These are phyloP conservation scores for Cryoendolithus antarcticus DNA, from an alignment of 2,329 filamentous ascomycete genomes.

Conservation along the genomic window DNA sequence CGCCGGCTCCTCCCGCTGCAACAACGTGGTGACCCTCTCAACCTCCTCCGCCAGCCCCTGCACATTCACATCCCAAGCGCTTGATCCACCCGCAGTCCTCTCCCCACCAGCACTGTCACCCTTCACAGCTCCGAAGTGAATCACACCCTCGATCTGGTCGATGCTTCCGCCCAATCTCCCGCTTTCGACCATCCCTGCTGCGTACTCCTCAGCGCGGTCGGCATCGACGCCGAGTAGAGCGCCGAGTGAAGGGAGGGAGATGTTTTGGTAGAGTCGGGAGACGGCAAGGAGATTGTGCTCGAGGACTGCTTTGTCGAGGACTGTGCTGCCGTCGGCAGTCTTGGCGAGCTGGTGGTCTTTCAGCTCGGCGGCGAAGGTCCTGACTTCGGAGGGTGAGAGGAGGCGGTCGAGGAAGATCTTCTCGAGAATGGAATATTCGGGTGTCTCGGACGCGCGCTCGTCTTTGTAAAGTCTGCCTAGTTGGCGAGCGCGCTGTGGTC, in stretches of 20 bases:
- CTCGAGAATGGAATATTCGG: constrained; percentile 80
- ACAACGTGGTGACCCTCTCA: constrained; percentile 68
- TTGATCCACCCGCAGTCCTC: constrained; percentile 50
- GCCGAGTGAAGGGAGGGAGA: constrained; percentile 55
- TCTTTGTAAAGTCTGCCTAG: constrained; percentile 87
- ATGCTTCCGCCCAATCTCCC: constrained; percentile 77
- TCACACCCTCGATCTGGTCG: constrained; percentile 80
- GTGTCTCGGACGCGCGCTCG: constrained; percentile 61
- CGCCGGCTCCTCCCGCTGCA: constrained; percentile 66
- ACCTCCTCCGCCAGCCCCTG: constrained; percentile 79
- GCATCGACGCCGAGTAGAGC: constrained; percentile 64
- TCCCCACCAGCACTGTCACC: constrained; percentile 4
- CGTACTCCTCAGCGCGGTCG: constrained; percentile 79
- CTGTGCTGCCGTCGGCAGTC: constrained; percentile 82
- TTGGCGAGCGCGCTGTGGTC: constrained; percentile 66
- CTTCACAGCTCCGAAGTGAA: constrained; percentile 69
- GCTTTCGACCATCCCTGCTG: constrained; percentile 92
- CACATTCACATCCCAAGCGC: constrained; percentile 82
- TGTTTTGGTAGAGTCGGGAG: constrained; percentile 46
- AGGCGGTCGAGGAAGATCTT: constrained; percentile 95
- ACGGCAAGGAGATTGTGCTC: constrained; percentile 90
- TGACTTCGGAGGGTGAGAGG: constrained; percentile 68
- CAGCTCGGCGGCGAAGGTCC: constrained; percentile 69
- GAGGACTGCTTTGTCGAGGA: constrained; percentile 86
- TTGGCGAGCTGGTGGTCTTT: constrained; percentile 80